phyloP scores from a whole-genome alignment of 2,329 filamentous ascomycete genomes.

The Arthrobotrys pseudoclavata region DNA sequence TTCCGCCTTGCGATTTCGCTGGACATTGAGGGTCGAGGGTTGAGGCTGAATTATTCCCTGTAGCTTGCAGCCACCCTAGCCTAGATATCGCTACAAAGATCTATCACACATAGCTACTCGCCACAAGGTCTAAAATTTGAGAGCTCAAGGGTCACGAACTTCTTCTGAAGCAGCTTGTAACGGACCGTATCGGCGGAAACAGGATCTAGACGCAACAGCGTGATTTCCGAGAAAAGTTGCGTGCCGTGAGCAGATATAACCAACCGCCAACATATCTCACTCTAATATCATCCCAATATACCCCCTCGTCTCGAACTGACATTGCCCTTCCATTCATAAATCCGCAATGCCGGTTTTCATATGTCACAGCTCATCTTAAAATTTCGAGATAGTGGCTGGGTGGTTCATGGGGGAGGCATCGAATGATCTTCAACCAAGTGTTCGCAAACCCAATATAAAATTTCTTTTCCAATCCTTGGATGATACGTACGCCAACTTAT shows the following conservation, averaged over 20 bases:
- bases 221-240: slow-evolving; percentile 22
- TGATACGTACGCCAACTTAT: slow-evolving; percentile 36
- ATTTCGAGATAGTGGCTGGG: slow-evolving; percentile 40
- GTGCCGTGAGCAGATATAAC: slow-evolving; percentile 24
- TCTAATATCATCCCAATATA: slow-evolving; percentile 15
- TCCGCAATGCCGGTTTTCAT: slow-evolving; percentile 22
- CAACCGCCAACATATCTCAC: slow-evolving; percentile 27
- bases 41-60: slow-evolving; percentile 47
- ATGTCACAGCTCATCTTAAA: slow-evolving; percentile 25
- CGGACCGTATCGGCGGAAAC: slow-evolving; percentile 13
- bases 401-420: slow-evolving; percentile 23
- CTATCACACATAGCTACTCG: slow-evolving; percentile 24
- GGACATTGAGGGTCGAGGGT: slow-evolving; percentile 22
- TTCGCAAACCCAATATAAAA: slow-evolving; percentile 24
- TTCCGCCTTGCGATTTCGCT: slow-evolving; percentile 2
- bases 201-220: slow-evolving; percentile 21
- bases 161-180: slow-evolving; percentile 17
- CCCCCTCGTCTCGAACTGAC: slow-evolving; percentile 18
- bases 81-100: slow-evolving; percentile 17
- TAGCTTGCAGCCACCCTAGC: slow-evolving; percentile 37
- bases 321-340: slow-evolving; percentile 10
- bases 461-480: slow-evolving; percentile 34
- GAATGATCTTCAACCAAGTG: slow-evolving; percentile 41
- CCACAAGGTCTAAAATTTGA: slow-evolving; percentile 22
- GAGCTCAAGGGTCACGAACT: slow-evolving; percentile 8